Evolutionary conservation across 768 basidiomycete genomes (phyloP).

Genomic region (Hysterangium stoloniferum): DNA sequence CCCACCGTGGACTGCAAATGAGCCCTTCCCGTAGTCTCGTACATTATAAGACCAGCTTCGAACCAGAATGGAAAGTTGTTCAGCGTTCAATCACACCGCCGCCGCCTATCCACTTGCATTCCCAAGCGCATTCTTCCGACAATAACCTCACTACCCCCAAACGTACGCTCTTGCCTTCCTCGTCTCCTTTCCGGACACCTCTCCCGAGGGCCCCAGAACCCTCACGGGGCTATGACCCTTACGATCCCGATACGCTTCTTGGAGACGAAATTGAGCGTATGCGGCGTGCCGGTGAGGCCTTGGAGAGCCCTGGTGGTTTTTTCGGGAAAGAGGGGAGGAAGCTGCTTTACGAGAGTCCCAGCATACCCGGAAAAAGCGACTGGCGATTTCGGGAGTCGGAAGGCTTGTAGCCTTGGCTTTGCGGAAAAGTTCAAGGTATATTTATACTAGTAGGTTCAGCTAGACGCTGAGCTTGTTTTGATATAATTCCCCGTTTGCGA

Average conservation of each 20-base stretch:
- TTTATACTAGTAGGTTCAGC: no score
- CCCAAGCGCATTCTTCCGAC: conserved; percentile 44
- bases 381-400: conserved; percentile 8
- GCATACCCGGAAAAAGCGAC: conserved; percentile 23
- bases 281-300: conserved; percentile 23
- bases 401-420: no score
- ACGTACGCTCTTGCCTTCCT: conserved; percentile 37
- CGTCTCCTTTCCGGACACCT: conserved; percentile 34
- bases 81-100: conserved; percentile 12
- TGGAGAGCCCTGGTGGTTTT: conserved; percentile 60
- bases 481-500: no score
- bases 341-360: conserved; percentile 71
- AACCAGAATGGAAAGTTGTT: conserved; percentile 32
- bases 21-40: conserved; percentile 57
- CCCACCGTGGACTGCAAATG: conserved; percentile 62
- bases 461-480: no score
- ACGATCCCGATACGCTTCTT: conserved; percentile 57
- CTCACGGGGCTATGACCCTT: conserved; percentile 45
- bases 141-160: conserved; percentile 26
- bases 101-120: conserved; percentile 18
- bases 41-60: conserved; percentile 62
- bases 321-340: conserved; percentile 48
- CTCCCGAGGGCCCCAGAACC: conserved; percentile 25
- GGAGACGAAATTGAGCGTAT: conserved; percentile 66
- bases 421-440: no score